Conservation (phyloP, 2,329 filamentous ascomycete species). For the Sordariomycetes sp. region DNA sequence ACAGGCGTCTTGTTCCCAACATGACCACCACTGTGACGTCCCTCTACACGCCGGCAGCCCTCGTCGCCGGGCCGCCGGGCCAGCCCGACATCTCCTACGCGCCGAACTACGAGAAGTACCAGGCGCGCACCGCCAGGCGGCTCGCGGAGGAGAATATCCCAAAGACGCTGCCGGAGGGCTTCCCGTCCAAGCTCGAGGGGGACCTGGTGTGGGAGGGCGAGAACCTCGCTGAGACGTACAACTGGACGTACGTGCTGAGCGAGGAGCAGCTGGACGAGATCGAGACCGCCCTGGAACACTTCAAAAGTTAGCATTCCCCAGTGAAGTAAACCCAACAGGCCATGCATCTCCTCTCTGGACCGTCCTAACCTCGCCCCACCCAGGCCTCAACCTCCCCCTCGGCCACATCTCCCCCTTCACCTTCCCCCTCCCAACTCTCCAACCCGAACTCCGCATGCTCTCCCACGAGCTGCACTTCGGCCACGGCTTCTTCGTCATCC, state of each 20-base stretch:
- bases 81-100: slow-evolving; percentile 8
- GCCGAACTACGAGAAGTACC: slow-evolving; percentile 7
- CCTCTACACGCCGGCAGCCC: slow-evolving; percentile 8
- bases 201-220: slow-evolving; percentile 7
- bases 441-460: slow-evolving; percentile 31
- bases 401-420: slow-evolving; percentile 34
- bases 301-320: slow-evolving; percentile 4
- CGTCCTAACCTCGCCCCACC: not conserved
- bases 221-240: slow-evolving; percentile 1
- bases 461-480: slow-evolving; percentile 40
- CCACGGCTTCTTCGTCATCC: slow-evolving; percentile 52
- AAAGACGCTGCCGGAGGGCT: slow-evolving; percentile 5
- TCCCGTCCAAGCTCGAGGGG: slow-evolving; percentile 4
- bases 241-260: slow-evolving; percentile 4
- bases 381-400: slow-evolving; percentile 24
- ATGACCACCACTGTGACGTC: slow-evolving; percentile 6
- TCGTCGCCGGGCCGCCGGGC: slow-evolving; percentile 6
- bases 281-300: slow-evolving; percentile 6
- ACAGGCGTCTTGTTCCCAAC: no score
- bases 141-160: not conserved
- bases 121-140: slow-evolving; percentile 4
- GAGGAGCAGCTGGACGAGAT: slow-evolving; percentile 6
- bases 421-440: slow-evolving; percentile 41
- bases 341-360: not conserved
- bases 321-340: not conserved